Conservation (phyloP, 2,329 filamentous ascomycete species). For the Elsinoe arachidis region DNA sequence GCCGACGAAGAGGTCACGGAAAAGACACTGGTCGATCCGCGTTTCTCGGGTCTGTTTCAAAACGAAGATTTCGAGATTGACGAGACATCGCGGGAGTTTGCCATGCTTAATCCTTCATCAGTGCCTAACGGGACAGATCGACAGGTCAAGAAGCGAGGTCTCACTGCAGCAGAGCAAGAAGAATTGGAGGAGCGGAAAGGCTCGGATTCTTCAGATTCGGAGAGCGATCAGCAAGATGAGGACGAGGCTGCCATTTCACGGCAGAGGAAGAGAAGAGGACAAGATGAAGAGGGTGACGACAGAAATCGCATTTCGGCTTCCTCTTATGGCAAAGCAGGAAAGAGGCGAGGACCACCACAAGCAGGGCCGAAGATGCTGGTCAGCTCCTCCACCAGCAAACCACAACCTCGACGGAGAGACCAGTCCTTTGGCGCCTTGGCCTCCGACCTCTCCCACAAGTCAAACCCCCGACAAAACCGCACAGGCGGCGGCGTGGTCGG, state of each 20-base stretch:
- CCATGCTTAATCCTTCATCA: conserved; percentile 80
- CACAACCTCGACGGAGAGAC: conserved; percentile 32
- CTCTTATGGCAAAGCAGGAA: conserved; percentile 52
- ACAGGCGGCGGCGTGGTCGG: conserved; percentile 34
- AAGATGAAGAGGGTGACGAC: conserved; percentile 32
- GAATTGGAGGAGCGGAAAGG: conserved; percentile 37
- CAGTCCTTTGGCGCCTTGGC: conserved; percentile 52
- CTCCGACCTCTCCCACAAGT: conserved; percentile 28
- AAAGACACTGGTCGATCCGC: conserved; percentile 60
- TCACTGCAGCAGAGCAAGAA: conserved; percentile 54
- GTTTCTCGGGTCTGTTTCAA: conserved; percentile 83
- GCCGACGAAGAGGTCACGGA: conserved; percentile 28
- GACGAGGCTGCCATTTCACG: conserved; percentile 32
- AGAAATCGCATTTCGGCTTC: conserved; percentile 56
- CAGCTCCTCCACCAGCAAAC: conserved; percentile 37
- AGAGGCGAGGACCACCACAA: conserved; percentile 30
- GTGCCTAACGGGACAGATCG: conserved; percentile 30
- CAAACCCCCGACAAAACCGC: conserved; percentile 20
- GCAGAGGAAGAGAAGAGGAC: conserved; percentile 19
- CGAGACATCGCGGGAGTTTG: conserved; percentile 80
- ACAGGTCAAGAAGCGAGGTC: conserved; percentile 37
- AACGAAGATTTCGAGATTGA: conserved; percentile 90
- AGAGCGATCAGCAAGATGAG: conserved; percentile 27
- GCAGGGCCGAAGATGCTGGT: conserved; percentile 46
- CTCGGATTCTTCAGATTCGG: conserved; percentile 28